Evolutionary conservation across 1,284 basidiomycete genomes (phyloP).

Genomic region (Sanguinoderma infundibulare): DNA sequence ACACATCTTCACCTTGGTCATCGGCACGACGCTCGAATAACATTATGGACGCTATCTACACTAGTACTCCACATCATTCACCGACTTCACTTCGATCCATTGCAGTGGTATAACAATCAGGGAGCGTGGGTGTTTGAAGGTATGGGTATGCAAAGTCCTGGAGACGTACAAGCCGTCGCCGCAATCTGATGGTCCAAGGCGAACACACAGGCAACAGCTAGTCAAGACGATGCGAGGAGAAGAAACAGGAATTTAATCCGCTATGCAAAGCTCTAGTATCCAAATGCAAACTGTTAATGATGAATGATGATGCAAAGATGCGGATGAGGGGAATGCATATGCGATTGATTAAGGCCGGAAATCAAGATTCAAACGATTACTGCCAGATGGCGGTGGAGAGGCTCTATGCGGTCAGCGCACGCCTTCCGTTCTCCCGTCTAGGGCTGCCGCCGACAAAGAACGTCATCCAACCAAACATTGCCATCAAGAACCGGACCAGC

Average conservation of each 20-base stretch:
- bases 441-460: conserved; percentile 42
- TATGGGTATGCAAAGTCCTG: conserved; percentile 12
- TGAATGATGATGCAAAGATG: background rate
- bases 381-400: background rate
- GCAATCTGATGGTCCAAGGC: conserved; percentile 7
- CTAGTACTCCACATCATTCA: conserved; percentile 6
- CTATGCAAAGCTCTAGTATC: conserved; percentile 5
- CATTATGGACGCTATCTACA: conserved; percentile 4
- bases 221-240: conserved; percentile 4
- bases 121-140: conserved; percentile 11
- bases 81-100: conserved; percentile 8
- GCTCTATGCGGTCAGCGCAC: conserved; percentile 15
- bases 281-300: conserved; percentile 1
- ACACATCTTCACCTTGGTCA: background rate
- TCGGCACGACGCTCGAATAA: background rate
- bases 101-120: conserved; percentile 13
- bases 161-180: conserved; percentile 6
- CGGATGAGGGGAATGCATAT: conserved; percentile 5
- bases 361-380: background rate
- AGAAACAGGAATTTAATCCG: background rate
- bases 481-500: conserved; percentile 79
- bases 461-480: conserved; percentile 78
- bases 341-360: background rate
- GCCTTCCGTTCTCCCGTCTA: conserved; percentile 11
- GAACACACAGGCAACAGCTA: conserved; percentile 8